These are phyloP conservation scores for Mycena citricolor DNA, from an alignment of 1,284 basidiomycete genomes.

Conservation along the genomic window DNA sequence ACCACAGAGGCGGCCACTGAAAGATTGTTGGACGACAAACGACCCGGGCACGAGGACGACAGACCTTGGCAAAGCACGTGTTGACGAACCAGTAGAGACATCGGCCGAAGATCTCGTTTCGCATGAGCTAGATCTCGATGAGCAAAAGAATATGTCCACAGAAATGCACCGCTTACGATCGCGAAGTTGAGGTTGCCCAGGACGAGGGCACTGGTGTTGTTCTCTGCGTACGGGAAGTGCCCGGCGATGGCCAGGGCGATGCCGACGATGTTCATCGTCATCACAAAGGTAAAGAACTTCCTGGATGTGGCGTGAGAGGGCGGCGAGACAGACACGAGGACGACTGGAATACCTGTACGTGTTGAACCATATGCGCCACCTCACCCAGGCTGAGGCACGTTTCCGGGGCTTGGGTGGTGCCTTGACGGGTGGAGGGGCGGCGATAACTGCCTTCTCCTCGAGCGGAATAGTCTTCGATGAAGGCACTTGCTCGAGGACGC, in stretches of 20 bases:
- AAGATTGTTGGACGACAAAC: conserved; percentile 9
- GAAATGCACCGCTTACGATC: too few relatives aligned
- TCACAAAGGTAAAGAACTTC: conserved; percentile 60
- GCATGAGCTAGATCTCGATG: too few relatives aligned
- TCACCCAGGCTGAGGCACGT: conserved; percentile 45
- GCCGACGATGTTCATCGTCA: conserved; percentile 50
- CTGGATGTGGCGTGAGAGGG: conserved; percentile 32
- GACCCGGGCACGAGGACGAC: background rate
- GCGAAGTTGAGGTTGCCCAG: conserved; percentile 57
- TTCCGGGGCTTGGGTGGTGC: conserved; percentile 36
- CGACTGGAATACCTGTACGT: conserved; percentile 57
- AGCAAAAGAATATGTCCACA: too few relatives aligned
- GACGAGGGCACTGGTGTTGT: conserved; percentile 59
- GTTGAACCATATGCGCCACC: conserved; percentile 64
- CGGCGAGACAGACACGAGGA: conserved; percentile 1
- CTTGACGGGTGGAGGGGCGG: conserved; percentile 34
- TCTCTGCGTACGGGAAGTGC: conserved; percentile 57
- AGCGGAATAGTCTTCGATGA: too few relatives aligned
- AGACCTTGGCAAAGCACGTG: conserved; percentile 61
- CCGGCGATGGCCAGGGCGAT: conserved; percentile 50
- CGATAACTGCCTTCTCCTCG: conserved; percentile 38
- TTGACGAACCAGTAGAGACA: conserved; percentile 57
- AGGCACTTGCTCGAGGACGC: conserved; percentile 29
- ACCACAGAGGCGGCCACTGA: conserved; percentile 65
- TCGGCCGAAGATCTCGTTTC: conserved; percentile 64